Evolutionary conservation across 768 basidiomycete genomes (phyloP), one percentile per base, ranked within the genome.

Genomic region (Suillus cothurnatus): DNA sequence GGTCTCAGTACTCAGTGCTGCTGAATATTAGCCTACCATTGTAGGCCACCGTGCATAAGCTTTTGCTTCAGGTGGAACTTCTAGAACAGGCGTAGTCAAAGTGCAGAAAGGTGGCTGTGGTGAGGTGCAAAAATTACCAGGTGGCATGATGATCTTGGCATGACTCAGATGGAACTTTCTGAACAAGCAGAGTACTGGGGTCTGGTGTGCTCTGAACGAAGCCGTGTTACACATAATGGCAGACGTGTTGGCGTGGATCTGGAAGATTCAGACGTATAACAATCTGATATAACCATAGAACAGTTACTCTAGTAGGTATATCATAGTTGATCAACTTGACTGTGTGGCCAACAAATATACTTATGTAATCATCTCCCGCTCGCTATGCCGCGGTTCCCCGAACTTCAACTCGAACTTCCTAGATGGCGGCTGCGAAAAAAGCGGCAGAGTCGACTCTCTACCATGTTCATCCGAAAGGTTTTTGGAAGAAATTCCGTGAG

Each of bases 401-500:
- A 49, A 9, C 9, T 32, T 53, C 39, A 59, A 41, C 57, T 59
- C 63, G 32, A n/a, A 39, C 62, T 66, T 70, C 64, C 68, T 69
- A 76, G 76, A 91, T 91, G 89, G 87, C 91, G 64, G 26, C 53
- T 34, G 84, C 85, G 66, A 91, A 87, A 81, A 93, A 88, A 79
- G 88, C 84, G 34, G 93, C 94, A 68, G 94, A 97, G 73, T 89
- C 91, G 43, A 95, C 93, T 3, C 84, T 94, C 53, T 97, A 97
- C 78, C 95, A 97, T 74, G 86, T 94, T 71, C 87, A 86, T 71
- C 89, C 92, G 31, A 88, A 90, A 78, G 95, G 95, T 11, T 96
- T 97, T 76, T 97, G 95, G 95, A 97, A 96, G 87, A 94, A 92
- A 81, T 94, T 97, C 74, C 88, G 95, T 95, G 71, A 66, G 93